Evolutionary conservation across 352 stramenopile species (phyloP).

Genomic region (Pythium chondricola): DNA sequence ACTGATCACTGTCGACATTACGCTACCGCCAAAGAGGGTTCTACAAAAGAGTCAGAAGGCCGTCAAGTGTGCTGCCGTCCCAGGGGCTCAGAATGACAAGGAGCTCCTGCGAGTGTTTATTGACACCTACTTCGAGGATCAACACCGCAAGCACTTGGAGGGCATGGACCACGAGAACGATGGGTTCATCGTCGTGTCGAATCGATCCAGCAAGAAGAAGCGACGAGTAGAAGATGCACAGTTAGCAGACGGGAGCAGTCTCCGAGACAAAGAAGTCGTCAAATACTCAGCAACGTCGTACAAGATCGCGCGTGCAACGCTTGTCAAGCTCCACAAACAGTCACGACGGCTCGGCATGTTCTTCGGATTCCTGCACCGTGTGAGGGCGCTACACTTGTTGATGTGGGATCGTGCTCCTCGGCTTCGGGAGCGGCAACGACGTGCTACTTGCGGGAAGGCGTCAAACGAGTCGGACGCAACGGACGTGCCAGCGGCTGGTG

Average conservation of each 20-base stretch:
- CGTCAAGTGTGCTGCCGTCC: constrained; percentile 60
- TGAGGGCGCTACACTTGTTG: constrained; percentile 53
- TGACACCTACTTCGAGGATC: constrained; percentile 52
- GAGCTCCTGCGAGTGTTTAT: constrained; percentile 50
- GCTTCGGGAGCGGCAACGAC: constrained; percentile 8
- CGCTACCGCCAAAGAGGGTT: constrained; percentile 53
- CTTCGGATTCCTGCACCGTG: constrained; percentile 70
- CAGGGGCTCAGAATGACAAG: constrained; percentile 44
- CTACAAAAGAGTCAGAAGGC: constrained; percentile 57
- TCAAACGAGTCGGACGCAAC: background rate
- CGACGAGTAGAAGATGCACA: constrained; percentile 5
- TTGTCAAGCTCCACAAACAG: constrained; percentile 63
- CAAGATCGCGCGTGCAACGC: constrained; percentile 49
- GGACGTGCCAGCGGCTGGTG: background rate
- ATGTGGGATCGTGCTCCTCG: constrained; percentile 42
- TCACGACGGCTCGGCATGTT: constrained; percentile 62
- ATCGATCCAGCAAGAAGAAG: constrained; percentile 18
- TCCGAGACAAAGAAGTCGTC: constrained; percentile 42
- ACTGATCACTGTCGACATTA: constrained; percentile 58
- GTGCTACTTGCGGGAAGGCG: background rate
- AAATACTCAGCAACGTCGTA: constrained; percentile 60
- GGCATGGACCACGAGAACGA: constrained; percentile 50
- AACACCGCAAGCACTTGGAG: constrained; percentile 57
- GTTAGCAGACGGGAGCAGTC: constrained; percentile 3
- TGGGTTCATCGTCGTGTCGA: constrained; percentile 58